Percentiles rank a stretch among this genome's conserved stretches.
Conservation (phyloP, 805 yeast genomes). For the Dipodascopsis uninucleata region DNA sequence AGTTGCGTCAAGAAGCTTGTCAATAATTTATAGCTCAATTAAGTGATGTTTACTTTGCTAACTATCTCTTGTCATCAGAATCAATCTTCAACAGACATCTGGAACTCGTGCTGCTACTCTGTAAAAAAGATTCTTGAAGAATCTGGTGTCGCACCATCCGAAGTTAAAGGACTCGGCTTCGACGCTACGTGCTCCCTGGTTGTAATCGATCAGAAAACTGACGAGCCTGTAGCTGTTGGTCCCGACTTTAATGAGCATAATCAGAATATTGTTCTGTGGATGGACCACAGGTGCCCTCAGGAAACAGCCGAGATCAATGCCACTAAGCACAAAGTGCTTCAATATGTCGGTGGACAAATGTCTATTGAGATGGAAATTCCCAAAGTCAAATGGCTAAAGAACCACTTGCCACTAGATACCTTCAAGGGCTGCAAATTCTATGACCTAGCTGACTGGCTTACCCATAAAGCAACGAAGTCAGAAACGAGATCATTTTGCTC, state of each 20-base stretch:
- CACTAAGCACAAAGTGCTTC: constrained; percentile 71
- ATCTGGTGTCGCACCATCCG: constrained; percentile 62
- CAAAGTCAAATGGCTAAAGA: constrained; percentile 92
- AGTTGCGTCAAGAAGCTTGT: too few relatives aligned
- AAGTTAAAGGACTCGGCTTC: constrained; percentile 84
- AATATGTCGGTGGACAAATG: constrained; percentile 96
- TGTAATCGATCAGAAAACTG: constrained; percentile 61
- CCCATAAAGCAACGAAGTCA: constrained; percentile 83
- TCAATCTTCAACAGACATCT: constrained; percentile 86
- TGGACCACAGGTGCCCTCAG: constrained; percentile 91
- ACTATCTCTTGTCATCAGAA: constrained; percentile 45
- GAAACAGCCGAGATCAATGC: constrained; percentile 81
- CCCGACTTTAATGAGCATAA: constrained; percentile 66
- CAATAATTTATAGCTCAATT: too few relatives aligned
- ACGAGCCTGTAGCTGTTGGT: constrained; percentile 81
- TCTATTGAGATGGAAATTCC: constrained; percentile 98
- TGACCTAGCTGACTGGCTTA: constrained; percentile 87
- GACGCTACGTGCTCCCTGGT: constrained; percentile 97
- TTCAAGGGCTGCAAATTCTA: constrained; percentile 72
- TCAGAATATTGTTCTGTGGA: constrained; percentile 91
- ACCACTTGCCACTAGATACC: constrained; percentile 61
- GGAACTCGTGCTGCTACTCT: constrained; percentile 81
- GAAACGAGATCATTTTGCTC: constrained; percentile 89
- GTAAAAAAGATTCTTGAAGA: constrained; percentile 71
- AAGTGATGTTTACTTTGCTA: not conserved